Evolutionary conservation across 1,284 basidiomycete genomes (phyloP), one percentile per base, ranked within the genome.

Genomic region (Sphagnurus paluster): DNA sequence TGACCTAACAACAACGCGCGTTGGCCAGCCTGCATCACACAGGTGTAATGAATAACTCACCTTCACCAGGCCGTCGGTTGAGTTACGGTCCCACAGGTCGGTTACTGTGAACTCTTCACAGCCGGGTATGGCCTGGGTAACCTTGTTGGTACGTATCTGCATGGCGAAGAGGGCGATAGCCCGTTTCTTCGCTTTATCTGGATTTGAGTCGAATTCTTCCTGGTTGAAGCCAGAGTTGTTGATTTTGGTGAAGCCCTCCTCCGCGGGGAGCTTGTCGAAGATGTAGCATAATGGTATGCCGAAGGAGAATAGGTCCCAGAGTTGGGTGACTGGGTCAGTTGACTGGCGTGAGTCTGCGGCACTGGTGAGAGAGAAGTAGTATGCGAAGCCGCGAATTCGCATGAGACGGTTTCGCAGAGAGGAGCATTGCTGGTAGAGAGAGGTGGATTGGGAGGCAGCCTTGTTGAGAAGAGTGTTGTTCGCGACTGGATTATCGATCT

Each of bases 21-120:
- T 35, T 33, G 8, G 20, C 11, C 8, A 19, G 38, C 24, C 24
- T 38, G 34, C 1, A 21, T n/a, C 34, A n/a, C 14, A 24, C 25
- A 25, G n/a, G 13, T 39, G 21, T 11, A 24, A 37, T n/a, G 7
- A n/a, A n/a, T n/a, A 11, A 64, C 80, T 56, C 46, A 94, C 94
- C 82, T 95, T 96, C 60, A 98, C 95, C 54, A 98, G 78, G 9
- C 94, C 95, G 56, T 98, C 95, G 8, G 92, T 96, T 30, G 91
- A 91, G 59, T 90, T 87, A 38, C 91, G 85, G 67, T 93, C 90
- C 74, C 89, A 90, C 43, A 98, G 75, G 57, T 92, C 89, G 42
- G 91, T 93, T 20, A 94, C 84, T 21, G 92, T 94, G 62, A 90
- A 90, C 25, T 78, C 76, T 59, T 86, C 84, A 55, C 82, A 85